These are phyloP conservation scores for Knoxia roxburghii DNA, from an alignment of 257 asterid genomes.

Conservation along the genomic window DNA sequence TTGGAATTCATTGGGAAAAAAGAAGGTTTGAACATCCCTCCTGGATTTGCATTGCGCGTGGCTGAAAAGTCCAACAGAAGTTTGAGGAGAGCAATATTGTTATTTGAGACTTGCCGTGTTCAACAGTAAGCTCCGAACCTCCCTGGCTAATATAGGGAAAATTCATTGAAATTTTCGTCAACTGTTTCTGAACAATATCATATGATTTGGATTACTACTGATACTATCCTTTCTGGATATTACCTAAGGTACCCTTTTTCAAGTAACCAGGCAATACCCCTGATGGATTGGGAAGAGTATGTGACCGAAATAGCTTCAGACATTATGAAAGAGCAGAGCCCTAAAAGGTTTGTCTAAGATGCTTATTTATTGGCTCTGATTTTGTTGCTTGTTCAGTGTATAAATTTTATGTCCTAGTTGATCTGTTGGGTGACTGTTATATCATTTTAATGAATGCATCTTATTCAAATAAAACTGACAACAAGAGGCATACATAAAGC, in stretches of 20 bases:
- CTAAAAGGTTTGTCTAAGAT: conserved; percentile 61
- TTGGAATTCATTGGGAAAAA: conserved; percentile 87
- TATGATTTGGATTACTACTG: neutral
- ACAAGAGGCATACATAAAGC: neutral
- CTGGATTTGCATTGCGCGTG: conserved; percentile 73
- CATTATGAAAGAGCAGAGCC: conserved; percentile 93
- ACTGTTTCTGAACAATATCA: neutral
- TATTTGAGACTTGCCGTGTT: conserved; percentile 89
- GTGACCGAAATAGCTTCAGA: conserved; percentile 82
- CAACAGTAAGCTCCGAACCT: conserved; percentile 62
- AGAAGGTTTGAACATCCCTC: conserved; percentile 77
- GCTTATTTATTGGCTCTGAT: too few relatives aligned
- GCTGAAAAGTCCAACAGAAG: conserved; percentile 85
- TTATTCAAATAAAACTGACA: neutral
- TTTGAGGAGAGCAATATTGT: conserved; percentile 84
- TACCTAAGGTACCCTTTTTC: conserved; percentile 77
- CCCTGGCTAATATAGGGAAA: conserved; percentile 7
- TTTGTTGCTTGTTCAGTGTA: neutral
- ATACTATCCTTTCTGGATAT: conserved; percentile 9
- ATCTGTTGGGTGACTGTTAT: too few relatives aligned
- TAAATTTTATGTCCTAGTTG: neutral
- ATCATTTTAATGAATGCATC: neutral
- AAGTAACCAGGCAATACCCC: conserved; percentile 64
- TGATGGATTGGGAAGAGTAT: conserved; percentile 98
- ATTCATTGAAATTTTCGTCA: neutral